A percentile compares a stretch with the other conserved stretches of the same genome.
Conservation (phyloP, 2,329 filamentous ascomycete genomes). For the Fusarium falciforme region DNA sequence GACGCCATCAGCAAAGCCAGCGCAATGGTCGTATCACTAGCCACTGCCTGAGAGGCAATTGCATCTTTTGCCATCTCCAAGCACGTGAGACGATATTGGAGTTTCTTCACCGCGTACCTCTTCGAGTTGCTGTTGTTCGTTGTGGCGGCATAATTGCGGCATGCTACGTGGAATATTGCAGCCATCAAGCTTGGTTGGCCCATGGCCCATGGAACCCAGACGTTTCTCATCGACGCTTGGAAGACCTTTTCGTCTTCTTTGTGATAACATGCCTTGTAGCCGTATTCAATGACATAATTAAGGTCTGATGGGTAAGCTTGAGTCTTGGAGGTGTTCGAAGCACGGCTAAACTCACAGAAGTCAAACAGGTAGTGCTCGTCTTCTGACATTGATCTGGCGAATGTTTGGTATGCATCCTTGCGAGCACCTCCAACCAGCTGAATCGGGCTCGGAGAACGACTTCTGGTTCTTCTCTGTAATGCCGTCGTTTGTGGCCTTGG, state of each 20-base stretch:
- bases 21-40: constrained; percentile 15
- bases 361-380: constrained; percentile 23
- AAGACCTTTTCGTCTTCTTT: constrained; percentile 2
- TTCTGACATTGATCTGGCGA: constrained; percentile 12
- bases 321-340: background rate
- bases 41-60: background rate
- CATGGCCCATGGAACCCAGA: constrained; percentile 32
- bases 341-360: background rate
- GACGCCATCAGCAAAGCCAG: constrained; percentile 16
- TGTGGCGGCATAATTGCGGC: constrained; percentile 24
- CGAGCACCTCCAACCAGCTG: constrained; percentile 8
- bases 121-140: constrained; percentile 12
- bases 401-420: background rate
- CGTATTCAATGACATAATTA: constrained; percentile 6
- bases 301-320: background rate
- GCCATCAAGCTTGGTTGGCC: constrained; percentile 21
- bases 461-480: background rate
- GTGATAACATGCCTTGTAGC: constrained; percentile 11
- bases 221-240: background rate
- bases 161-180: constrained; percentile 30
- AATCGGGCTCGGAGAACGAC: background rate
- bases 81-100: constrained; percentile 12
- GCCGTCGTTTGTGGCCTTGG: background rate
- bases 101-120: background rate
- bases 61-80: constrained; percentile 15